Base-by-base conservation (phyloP, 352 stramenopile species). In the Pythium phragmiticola region DNA sequence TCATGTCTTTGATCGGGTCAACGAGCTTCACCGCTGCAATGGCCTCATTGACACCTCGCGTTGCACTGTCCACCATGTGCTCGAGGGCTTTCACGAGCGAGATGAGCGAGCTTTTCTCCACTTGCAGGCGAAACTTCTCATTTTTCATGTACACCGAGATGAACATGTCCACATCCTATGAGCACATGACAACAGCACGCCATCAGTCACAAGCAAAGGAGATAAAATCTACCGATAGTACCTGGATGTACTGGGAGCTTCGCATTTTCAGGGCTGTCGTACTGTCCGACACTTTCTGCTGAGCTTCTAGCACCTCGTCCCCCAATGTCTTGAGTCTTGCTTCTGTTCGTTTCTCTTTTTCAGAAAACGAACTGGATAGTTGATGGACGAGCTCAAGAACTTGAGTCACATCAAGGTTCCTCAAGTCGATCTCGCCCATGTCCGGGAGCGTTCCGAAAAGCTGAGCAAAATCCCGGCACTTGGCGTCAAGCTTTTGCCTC, bases 61-160 rank as follows among this genome's bases (percentile, higher is more conserved):
- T 68, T 2, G 74, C 70, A 21, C 80, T 73, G 16, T 71, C 55
- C 1, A 92, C 37, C 65, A 82, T 80, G 46, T 92, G 82, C 30
- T 89, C 78, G 43, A 90, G 63, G 12, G 85, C 85, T 72, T 89
- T 89, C 0, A 74, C 72, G 6, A 94, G 67, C 5, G 80, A 88
- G 50, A 87, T 64, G 17, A 94, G 63, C 0, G 82, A 90, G 55
- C 86, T 90, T 46, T 94, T 94, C 39, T 82, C 70, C 54, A 92
- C 85, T 66, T 94, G 83, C 11, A 94, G 72, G 2, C 83, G 80
- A 47, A 90, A 91, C 55, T 92, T 92, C 56, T 94, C 85, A 58
- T 94, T 94, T 68, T 92, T 92, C 82, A 91, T 91, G 55, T 79
- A 90, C 6, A 75, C 74, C 3, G 83, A 92, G 26, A 92, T 80